Percentiles rank a stretch among this genome's conserved stretches.
phyloP scores from a whole-genome alignment of 331 rosid genomes.

The Malus hybrid region DNA sequence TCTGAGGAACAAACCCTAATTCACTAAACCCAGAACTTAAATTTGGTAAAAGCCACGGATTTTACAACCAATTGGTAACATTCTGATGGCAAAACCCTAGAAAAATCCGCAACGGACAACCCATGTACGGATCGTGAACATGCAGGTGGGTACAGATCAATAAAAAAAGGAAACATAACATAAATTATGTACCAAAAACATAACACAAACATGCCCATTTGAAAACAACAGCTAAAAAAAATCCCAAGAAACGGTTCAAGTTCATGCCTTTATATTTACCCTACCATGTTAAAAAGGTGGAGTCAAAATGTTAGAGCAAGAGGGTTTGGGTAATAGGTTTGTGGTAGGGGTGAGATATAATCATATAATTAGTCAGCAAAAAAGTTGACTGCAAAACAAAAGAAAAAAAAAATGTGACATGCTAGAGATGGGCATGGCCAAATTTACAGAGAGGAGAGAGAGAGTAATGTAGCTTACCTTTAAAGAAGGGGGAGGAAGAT shows the following conservation, averaged over 20 bases:
- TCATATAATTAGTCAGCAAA: conserved; percentile 34
- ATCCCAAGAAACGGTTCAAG: conserved; percentile 18
- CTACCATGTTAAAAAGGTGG: conserved; percentile 7
- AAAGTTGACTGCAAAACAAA: conserved; percentile 30
- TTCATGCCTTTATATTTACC: conserved; percentile 10
- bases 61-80: conserved; percentile 13
- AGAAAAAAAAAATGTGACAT: conserved; percentile 46
- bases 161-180: not conserved
- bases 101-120: conserved; percentile 35
- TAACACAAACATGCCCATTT: conserved; percentile 19
- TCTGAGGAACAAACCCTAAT: conserved; percentile 19
- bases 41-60: conserved; percentile 26
- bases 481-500: conserved; percentile 15
- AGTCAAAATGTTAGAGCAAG: conserved; percentile 13
- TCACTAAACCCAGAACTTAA: conserved; percentile 12
- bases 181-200: conserved; percentile 26
- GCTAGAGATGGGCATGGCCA: conserved; percentile 22
- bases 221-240: not conserved
- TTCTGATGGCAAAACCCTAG: conserved; percentile 5
- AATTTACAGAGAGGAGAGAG: conserved; percentile 27
- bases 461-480: conserved; percentile 11
- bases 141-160: conserved; percentile 38
- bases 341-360: conserved; percentile 16
- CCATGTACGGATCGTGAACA: conserved; percentile 32
- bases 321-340: not conserved